Percentiles rank a stretch among this genome's conserved stretches.
These are phyloP conservation scores for Populus trichocarpa DNA, from an alignment of 441 rosid genomes.

Conservation along the genomic window DNA sequence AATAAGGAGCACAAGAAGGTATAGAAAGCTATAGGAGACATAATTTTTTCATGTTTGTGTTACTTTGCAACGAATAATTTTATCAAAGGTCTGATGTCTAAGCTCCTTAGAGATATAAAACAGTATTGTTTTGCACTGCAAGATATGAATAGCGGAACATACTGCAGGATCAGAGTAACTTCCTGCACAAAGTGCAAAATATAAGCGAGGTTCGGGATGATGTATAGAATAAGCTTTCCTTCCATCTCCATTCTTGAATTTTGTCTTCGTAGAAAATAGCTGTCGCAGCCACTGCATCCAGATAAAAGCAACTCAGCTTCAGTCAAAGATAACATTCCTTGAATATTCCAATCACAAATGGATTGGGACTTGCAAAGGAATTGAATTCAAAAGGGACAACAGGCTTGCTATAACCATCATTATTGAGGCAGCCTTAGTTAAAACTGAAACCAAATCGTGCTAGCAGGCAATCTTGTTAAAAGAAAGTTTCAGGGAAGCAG, in stretches of 20 bases:
- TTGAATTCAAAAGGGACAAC: no score
- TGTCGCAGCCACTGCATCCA: slow-evolving; percentile 58
- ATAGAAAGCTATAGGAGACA: background rate
- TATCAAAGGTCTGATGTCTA: no score
- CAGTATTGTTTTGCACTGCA: no score
- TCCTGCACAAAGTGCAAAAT: slow-evolving; percentile 79
- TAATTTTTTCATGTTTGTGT: no score
- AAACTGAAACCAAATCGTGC: slow-evolving; percentile 1
- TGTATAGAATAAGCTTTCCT: slow-evolving; percentile 51
- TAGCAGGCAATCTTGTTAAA: background rate
- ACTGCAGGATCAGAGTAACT: slow-evolving; percentile 80
- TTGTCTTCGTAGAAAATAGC: slow-evolving; percentile 50
- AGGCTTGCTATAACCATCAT: background rate
- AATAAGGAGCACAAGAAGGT: background rate
- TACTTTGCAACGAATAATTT: no score
- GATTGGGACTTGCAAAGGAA: no score
- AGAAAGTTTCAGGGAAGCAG: background rate
- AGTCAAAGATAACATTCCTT: no score
- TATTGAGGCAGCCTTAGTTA: background rate
- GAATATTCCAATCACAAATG: no score
- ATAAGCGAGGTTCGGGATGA: slow-evolving; percentile 66
- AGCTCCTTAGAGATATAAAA: no score
- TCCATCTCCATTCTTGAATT: slow-evolving; percentile 57
- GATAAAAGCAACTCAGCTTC: background rate
- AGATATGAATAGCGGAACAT: slow-evolving; percentile 15